phyloP scores from a whole-genome alignment of 179 eudicot genomes.

The Silene vulgaris region DNA sequence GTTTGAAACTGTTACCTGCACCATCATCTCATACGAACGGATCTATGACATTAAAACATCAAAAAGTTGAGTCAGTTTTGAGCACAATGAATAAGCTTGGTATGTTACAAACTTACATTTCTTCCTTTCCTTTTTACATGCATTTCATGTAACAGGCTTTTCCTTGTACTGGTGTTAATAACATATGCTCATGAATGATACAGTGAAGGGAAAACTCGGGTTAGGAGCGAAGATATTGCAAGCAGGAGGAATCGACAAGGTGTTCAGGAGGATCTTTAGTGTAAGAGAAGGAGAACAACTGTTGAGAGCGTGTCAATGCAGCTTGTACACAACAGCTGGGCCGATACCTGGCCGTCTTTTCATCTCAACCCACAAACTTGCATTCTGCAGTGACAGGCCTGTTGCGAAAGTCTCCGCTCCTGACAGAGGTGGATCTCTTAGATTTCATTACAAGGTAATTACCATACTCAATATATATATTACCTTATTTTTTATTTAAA shows the following conservation, averaged over 20 bases:
- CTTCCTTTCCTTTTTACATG: not conserved
- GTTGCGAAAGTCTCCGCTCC: conserved; percentile 26
- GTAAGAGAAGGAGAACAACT: conserved; percentile 31
- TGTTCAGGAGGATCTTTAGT: conserved; percentile 36
- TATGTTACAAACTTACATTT: not conserved
- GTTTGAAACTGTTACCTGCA: conserved; percentile 18
- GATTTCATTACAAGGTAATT: conserved; percentile 31
- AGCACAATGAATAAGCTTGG: conserved; percentile 30
- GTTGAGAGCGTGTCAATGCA: conserved; percentile 29
- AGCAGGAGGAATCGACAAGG: conserved; percentile 31
- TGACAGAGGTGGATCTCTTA: conserved; percentile 17
- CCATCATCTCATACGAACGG: conserved; percentile 8
- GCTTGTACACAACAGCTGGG: conserved; percentile 36
- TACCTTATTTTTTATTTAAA: not conserved
- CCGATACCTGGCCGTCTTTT: conserved; percentile 36
- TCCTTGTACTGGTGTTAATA: too few species aligned
- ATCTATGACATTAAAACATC: conserved; percentile 9
- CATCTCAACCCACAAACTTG: conserved; percentile 34
- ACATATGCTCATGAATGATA: not conserved
- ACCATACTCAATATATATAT: not conserved
- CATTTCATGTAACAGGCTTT: not conserved
- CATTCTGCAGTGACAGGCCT: conserved; percentile 34
- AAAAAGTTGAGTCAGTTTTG: conserved; percentile 18
- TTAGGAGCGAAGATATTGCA: conserved; percentile 19
- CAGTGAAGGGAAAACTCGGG: conserved; percentile 43